Percentiles rank a stretch among this genome's conserved stretches.
Evolutionary conservation across 345 rosid genomes (phyloP).

Genomic region (Geranium brycei): DNA sequence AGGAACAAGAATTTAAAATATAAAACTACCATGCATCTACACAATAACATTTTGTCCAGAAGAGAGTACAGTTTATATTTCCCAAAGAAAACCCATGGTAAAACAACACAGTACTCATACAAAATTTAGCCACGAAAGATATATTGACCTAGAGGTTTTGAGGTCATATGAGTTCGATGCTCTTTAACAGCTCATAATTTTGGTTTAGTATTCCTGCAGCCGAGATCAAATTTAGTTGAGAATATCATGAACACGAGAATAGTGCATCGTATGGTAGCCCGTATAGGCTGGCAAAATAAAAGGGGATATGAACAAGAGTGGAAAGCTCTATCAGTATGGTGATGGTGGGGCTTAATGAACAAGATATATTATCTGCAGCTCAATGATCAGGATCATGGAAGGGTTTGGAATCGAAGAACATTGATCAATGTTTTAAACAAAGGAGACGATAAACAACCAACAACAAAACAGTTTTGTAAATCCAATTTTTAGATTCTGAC

Average conservation of each 20-base stretch:
- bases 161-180: conserved; percentile 30
- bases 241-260: conserved; percentile 15
- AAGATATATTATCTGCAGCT: no score
- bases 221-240: conserved; percentile 29
- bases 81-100: no score
- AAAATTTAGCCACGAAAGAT: conserved; percentile 5
- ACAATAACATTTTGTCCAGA: no score
- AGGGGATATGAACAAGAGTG: not conserved
- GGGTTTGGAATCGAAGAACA: not conserved
- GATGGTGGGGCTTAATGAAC: not conserved
- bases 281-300: not conserved
- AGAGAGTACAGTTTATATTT: no score
- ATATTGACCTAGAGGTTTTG: conserved; percentile 41
- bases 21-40: no score
- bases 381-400: not conserved
- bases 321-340: not conserved
- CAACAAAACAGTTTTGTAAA: no score
- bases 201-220: conserved; percentile 38
- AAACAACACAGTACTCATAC: no score
- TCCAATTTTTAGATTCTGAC: no score
- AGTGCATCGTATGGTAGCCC: not conserved
- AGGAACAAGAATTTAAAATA: not conserved
- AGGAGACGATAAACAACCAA: not conserved
- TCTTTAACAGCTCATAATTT: conserved; percentile 50
- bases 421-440: no score